Base-by-base conservation (phyloP, 352 stramenopile genomes). In the Phytophthora agathidicida region DNA sequence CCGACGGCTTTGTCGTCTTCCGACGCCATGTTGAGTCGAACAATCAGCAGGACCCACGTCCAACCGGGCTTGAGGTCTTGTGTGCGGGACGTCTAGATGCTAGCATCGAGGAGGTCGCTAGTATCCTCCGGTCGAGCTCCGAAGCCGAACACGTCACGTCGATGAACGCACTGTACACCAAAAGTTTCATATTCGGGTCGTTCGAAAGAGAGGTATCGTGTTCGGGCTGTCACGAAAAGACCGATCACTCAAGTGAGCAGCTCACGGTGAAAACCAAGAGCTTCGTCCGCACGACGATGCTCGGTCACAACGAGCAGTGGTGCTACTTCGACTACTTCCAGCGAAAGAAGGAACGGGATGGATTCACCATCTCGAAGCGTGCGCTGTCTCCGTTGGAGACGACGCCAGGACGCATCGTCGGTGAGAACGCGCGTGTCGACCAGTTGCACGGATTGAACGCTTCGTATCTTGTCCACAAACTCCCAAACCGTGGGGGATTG, bases 81-180 rank as follows among this genome's bases (percentile, higher is more conserved):
- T 69, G 64, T 41, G 42, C 44, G 16, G 64, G 64, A 8, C 16
- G 19, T 9, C 7, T 73, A 1, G 47, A 58, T 5, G 50, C 64
- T 2, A 68, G 60, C 28, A n/a, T 71, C 5, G 55, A 71, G 37
- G 66, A 75, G 33, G 20, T 71, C 3, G 55, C 55, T 3, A 55
- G 54, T 8, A 61, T 68, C 22, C 46, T 75, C 5, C 43, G 50
- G 0, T 44, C 60, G 1, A 43, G 26, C 11, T 58, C 42, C 1
- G 55, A 65, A 33, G 44, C 54, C 7, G 58, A 64, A 10, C 75
- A 75, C 38, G 59, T 65, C 17, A 35, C 61, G 0, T 42, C 56
- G 2, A 82, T 82, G 72, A 43, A 9, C 3, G 72, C 55, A 3
- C 38, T 78, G 5, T 70, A 77, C 50, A 57, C 49, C n/a, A 65